Evolutionary conservation across 768 basidiomycete genomes (phyloP).

Genomic region (Amanita subjunquillea): DNA sequence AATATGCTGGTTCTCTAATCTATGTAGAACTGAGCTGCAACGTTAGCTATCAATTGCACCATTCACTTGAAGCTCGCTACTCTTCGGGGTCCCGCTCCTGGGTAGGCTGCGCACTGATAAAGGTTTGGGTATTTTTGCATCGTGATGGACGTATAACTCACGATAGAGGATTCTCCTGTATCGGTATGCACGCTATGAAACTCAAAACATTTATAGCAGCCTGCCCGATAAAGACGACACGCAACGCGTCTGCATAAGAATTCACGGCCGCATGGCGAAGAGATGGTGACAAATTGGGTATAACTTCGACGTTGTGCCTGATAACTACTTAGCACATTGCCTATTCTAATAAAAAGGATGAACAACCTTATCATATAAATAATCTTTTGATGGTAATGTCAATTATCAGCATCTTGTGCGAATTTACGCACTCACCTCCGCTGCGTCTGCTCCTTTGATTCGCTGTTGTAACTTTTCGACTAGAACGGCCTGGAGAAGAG

Average conservation of each 20-base stretch:
- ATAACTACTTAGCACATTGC: constrained; percentile 1
- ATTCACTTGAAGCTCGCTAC: constrained; percentile 19
- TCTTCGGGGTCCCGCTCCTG: constrained; percentile 47
- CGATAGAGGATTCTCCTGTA: constrained; percentile 66
- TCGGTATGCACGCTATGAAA: constrained; percentile 61
- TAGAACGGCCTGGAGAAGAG: constrained; percentile 75
- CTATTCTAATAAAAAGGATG: constrained; percentile 1
- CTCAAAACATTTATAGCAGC: constrained; percentile 54
- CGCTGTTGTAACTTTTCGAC: constrained; percentile 55
- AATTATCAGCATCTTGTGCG: constrained; percentile 4
- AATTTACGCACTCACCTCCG: constrained; percentile 39
- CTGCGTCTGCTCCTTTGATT: constrained; percentile 69
- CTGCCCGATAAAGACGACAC: constrained; percentile 77
- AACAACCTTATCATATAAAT: constrained; percentile 60
- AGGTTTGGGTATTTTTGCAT: constrained; percentile 3
- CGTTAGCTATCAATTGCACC: constrained; percentile 10
- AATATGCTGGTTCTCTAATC: background rate
- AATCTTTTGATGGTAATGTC: constrained; percentile 30
- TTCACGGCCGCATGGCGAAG: constrained; percentile 53
- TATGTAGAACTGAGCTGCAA: background rate
- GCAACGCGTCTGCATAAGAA: constrained; percentile 73
- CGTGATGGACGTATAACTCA: constrained; percentile 16
- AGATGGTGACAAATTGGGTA: constrained; percentile 50
- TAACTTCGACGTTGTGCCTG: constrained; percentile 65
- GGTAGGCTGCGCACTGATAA: constrained; percentile 44